Evolutionary conservation across 2,329 filamentous ascomycete species (phyloP).

Genomic region (Colletotrichum viniferum): DNA sequence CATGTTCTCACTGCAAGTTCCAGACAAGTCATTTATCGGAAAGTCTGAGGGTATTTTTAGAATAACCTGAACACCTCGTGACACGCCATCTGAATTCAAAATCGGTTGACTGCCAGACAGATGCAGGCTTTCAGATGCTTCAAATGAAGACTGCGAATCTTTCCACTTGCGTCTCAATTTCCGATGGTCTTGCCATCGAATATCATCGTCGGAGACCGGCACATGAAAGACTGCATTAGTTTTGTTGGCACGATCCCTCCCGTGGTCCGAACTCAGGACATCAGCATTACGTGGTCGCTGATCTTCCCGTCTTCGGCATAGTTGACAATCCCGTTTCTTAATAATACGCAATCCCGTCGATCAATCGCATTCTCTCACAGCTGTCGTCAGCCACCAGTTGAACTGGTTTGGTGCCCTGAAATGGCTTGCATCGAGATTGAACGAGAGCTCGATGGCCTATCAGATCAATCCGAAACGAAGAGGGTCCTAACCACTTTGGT

Average conservation of each 20-base stretch:
- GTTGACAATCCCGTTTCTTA: background rate
- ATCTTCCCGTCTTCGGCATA: background rate
- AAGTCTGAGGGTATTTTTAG: background rate
- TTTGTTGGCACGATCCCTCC: background rate
- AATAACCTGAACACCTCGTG: background rate
- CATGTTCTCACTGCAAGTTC: background rate
- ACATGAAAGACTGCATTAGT: background rate
- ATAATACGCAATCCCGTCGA: background rate
- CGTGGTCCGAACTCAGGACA: background rate
- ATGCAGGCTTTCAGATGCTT: background rate
- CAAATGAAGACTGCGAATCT: background rate
- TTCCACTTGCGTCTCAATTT: background rate
- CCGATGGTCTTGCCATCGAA: background rate
- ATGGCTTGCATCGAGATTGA: background rate
- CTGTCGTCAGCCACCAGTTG: background rate
- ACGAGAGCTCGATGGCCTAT: background rate
- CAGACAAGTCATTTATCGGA: background rate
- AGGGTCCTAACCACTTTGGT: background rate
- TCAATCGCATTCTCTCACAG: background rate
- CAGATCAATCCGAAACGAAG: background rate
- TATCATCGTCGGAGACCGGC: background rate
- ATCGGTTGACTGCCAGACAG: background rate
- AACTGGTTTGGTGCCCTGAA: background rate
- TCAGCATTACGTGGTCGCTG: background rate
- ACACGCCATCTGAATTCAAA: background rate